Evolutionary conservation across 2,329 filamentous ascomycete species (phyloP).

Genomic region (Colletotrichum lentis): DNA sequence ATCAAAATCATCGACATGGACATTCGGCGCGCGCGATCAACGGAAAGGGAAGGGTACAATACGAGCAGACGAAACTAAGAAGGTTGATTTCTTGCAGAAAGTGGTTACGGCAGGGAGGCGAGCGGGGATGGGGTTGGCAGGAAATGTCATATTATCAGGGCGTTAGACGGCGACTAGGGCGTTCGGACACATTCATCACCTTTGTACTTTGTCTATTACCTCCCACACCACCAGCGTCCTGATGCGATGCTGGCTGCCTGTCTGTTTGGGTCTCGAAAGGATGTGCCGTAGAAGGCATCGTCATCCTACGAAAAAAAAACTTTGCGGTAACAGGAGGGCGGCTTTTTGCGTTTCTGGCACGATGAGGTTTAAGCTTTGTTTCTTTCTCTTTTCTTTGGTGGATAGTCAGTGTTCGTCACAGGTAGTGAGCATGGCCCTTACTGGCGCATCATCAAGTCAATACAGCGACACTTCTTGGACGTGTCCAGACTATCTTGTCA

Average conservation of each 20-base stretch:
- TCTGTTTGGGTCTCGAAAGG: background rate
- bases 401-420: slow-evolving; percentile 3
- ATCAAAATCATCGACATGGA: background rate
- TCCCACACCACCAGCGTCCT: background rate
- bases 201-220: background rate
- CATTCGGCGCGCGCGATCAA: background rate
- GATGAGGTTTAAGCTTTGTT: background rate
- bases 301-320: slow-evolving; percentile 8
- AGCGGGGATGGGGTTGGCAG: slow-evolving; percentile 17
- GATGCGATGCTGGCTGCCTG: slow-evolving; percentile 5
- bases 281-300: background rate
- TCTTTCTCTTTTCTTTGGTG: background rate
- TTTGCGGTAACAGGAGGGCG: slow-evolving; percentile 11
- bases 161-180: slow-evolving; percentile 31
- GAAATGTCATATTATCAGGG: slow-evolving; percentile 30
- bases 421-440: background rate
- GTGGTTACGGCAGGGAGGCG: slow-evolving; percentile 13
- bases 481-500: background rate
- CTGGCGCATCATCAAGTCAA: slow-evolving; percentile 2
- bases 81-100: slow-evolving; percentile 1
- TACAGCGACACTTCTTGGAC: slow-evolving; percentile 4
- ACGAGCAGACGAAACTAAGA: slow-evolving; percentile 16
- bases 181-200: slow-evolving; percentile 20
- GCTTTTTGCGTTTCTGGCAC: slow-evolving; percentile 20
- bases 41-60: background rate